Evolutionary conservation across 306 rosid species (phyloP).

Genomic region (Trifolium repens): DNA sequence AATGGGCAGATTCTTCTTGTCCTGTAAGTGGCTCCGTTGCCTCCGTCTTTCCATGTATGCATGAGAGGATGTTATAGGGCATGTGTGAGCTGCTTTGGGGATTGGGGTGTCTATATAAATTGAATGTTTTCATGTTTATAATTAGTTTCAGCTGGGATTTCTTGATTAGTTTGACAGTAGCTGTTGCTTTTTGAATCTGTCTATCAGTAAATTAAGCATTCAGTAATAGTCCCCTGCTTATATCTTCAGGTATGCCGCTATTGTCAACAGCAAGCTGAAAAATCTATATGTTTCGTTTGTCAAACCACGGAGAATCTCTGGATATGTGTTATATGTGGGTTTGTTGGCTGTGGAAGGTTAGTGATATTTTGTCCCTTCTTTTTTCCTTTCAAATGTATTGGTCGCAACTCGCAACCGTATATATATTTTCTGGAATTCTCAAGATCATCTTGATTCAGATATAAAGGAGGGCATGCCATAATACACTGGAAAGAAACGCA

Average conservation of each 20-base stretch:
- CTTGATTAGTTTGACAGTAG: slow-evolving; percentile 18
- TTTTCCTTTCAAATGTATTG: background rate
- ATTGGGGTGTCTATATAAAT: slow-evolving; percentile 19
- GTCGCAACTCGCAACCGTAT: background rate
- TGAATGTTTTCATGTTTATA: slow-evolving; percentile 24
- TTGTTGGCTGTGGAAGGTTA: slow-evolving; percentile 98
- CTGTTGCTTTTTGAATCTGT: background rate
- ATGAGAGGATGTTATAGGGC: slow-evolving; percentile 3
- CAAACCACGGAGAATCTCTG: slow-evolving; percentile 95
- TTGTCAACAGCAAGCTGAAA: slow-evolving; percentile 97
- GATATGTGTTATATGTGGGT: slow-evolving; percentile 96
- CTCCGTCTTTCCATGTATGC: slow-evolving; percentile 19
- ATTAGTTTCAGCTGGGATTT: slow-evolving; percentile 16
- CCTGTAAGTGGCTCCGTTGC: slow-evolving; percentile 64
- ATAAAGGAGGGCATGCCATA: slow-evolving; percentile 90
- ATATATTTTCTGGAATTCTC: slow-evolving; percentile 29
- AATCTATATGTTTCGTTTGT: slow-evolving; percentile 82
- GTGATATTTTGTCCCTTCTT: slow-evolving; percentile 30
- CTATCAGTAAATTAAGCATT: slow-evolving; percentile 19
- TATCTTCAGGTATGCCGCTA: slow-evolving; percentile 82
- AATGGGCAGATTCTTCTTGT: slow-evolving; percentile 96
- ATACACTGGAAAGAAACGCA: slow-evolving; percentile 95
- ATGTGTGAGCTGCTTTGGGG: slow-evolving; percentile 20
- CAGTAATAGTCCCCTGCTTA: slow-evolving; percentile 1
- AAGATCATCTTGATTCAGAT: slow-evolving; percentile 53